Evolutionary conservation across 1,284 basidiomycete species (phyloP), one percentile per base, ranked within the genome.

Genomic region (Farysia itapuensis): DNA sequence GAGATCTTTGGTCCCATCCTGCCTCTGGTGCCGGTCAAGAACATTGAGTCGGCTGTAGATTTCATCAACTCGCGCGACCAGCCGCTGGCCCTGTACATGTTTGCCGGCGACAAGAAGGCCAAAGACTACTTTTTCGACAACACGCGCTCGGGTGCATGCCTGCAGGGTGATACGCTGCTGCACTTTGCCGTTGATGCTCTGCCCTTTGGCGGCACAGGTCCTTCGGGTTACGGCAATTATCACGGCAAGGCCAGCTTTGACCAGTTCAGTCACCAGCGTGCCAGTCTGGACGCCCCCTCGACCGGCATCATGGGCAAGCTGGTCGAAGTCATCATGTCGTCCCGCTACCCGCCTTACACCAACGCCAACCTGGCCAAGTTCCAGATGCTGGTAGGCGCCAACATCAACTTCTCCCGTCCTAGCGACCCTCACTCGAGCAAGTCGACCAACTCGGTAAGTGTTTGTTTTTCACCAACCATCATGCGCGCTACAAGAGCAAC

Each of bases 1-100:
- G 91, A 84, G 82, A 83, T 76, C 86, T 91, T 88, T 70, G 87
- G 85, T 0, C 86, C 86, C 1, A 73, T 88, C 6, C 79, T 94
- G 16, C 86, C 89, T 5, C 82, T 95, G 39, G 80, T 94, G 0
- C 83, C 87, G 0, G 84, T 92, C 15, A 82, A 82, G 41, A 43
- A 61, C 29, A 42, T 72, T 28, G 43, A 67, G 34, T 51, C 63
- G 12, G 74, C 70, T 2, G 60, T 77, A 22, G 50, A 67, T 25
- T 76, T 75, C 32, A 70, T 78, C 59, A 76, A 78, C 52, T 56
- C 56, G 15, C 67, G 85, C 34, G 87, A 87, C 43, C 84, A 89
- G 58, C 87, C 89, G 3, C 81, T 91, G 6, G 82, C 84, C 0
- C 77, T 90, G 11, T 90, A 91, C 66, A 82, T 88, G 24, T 91